Evolutionary conservation across 768 basidiomycete species (phyloP).

Genomic region (Panellus pusillus): DNA sequence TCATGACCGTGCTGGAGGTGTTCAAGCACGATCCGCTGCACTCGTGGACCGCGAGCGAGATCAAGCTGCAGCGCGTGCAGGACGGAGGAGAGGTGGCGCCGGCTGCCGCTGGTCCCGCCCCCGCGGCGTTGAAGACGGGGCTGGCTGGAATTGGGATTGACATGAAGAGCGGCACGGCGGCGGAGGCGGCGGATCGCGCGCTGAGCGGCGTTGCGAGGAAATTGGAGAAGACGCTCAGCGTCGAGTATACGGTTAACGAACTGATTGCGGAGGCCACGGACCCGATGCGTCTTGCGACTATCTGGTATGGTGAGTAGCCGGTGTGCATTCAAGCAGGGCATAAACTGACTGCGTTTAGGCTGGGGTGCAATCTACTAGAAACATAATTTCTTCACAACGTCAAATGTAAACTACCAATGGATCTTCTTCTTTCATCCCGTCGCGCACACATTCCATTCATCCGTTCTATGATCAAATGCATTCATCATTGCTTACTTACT

Average conservation of each 20-base stretch:
- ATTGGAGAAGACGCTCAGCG: constrained; percentile 80
- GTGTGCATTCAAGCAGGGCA: not conserved
- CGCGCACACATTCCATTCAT: not conserved
- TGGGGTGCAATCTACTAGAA: constrained; percentile 31
- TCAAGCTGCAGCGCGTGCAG: constrained; percentile 70
- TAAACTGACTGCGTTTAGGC: constrained; percentile 22
- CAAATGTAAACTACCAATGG: not conserved
- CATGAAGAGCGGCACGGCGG: constrained; percentile 63
- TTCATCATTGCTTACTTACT: too few species aligned
- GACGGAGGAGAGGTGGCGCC: constrained; percentile 23
- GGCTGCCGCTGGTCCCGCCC: not conserved
- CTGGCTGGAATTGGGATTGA: constrained; percentile 55
- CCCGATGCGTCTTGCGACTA: constrained; percentile 67
- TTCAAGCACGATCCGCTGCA: constrained; percentile 97
- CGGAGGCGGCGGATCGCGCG: constrained; percentile 90
- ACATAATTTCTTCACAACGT: not conserved
- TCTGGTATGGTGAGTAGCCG: constrained; percentile 64
- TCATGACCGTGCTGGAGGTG: constrained; percentile 94
- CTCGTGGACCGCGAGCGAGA: constrained; percentile 82
- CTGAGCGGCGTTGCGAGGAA: constrained; percentile 78
- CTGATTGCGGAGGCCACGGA: constrained; percentile 89
- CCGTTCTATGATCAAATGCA: not conserved
- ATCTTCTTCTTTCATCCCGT: not conserved
- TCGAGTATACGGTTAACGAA: constrained; percentile 92
- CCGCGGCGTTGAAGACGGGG: constrained; percentile 23